Evolutionary conservation across 768 basidiomycete species (phyloP).

Genomic region (Scleroderma bovista): DNA sequence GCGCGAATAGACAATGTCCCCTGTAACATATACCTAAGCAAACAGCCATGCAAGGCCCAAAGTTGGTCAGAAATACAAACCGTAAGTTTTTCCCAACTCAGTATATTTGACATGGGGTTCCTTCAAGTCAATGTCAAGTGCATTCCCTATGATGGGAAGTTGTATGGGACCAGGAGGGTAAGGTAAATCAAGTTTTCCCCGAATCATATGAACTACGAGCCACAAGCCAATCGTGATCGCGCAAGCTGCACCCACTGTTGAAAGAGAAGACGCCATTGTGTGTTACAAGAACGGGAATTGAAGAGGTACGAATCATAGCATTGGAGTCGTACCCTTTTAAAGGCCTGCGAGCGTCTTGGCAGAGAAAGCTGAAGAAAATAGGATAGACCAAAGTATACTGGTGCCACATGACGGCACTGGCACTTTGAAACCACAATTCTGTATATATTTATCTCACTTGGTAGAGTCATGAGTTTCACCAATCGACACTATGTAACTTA

Average conservation of each 20-base stretch:
- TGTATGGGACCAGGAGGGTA: conserved; percentile 15
- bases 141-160: conserved; percentile 13
- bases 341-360: too few species aligned
- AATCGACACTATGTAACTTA: too few species aligned
- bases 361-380: too few species aligned
- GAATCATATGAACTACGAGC: neutral
- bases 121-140: conserved; percentile 4
- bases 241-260: neutral
- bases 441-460: too few species aligned
- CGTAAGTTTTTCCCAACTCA: conserved; percentile 15
- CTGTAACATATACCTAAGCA: neutral
- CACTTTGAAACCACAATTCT: too few species aligned
- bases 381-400: too few species aligned
- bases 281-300: neutral
- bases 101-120: conserved; percentile 11
- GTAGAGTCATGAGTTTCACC: too few species aligned
- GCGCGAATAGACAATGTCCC: conserved; percentile 2
- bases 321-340: too few species aligned
- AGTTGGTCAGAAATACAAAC: conserved; percentile 2
- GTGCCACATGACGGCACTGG: too few species aligned
- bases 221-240: neutral
- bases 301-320: too few species aligned
- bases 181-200: neutral
- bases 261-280: neutral
- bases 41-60: neutral